Base-by-base conservation (phyloP, 176 grass and related monocot genomes). In the Calamus simplicifolius region DNA sequence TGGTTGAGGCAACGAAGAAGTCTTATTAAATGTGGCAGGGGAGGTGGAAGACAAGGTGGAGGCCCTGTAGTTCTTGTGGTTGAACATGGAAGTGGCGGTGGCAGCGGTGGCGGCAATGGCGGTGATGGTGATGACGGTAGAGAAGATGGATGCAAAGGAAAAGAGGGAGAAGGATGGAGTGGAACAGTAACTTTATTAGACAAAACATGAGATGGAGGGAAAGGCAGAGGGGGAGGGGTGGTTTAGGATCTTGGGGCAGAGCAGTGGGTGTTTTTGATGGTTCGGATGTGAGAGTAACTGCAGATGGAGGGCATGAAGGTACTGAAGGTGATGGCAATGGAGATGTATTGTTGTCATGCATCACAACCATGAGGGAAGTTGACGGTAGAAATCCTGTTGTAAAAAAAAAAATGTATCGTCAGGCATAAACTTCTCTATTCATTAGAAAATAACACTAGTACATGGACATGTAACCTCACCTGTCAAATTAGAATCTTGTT, bases 401-500 rank as follows among this genome's bases (percentile, higher is more conserved):
- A 64, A 29, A 54, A 72, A 64, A 29, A 54, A 72, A 43, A 51
- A 50, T 14, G 13, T 52, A 75, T 19, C 51, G 48, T 62, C 16
- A 60, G 27, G 26, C 50, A 53, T 54, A 62, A 17, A 29, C 51
- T 19, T 53, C 21, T 21, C 3, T 38, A n/a, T 56, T 23, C 25
- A 38, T 18, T 2, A 55, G 10, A 16, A 56, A 35, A 35, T 25
- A 57, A 6, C 5, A 62, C 35, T 43, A 72, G 15, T 50, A 54
- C 55, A 25, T 14, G 28, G 0, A 51, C 54, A 43, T 10, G 4
- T n/a, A 54, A 19, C 21, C 62, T 64, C 81, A 90, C 92, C 83
- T 53, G 56, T 80, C n/a, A 72, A 79, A 64, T 84, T 69, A 85
- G 72, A 71, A 90, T 85, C 75, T 82, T 82, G 77, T 68, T 51